Conservation (phyloP, 2,329 filamentous ascomycete species). For the Malbranchea cinnamomea region DNA sequence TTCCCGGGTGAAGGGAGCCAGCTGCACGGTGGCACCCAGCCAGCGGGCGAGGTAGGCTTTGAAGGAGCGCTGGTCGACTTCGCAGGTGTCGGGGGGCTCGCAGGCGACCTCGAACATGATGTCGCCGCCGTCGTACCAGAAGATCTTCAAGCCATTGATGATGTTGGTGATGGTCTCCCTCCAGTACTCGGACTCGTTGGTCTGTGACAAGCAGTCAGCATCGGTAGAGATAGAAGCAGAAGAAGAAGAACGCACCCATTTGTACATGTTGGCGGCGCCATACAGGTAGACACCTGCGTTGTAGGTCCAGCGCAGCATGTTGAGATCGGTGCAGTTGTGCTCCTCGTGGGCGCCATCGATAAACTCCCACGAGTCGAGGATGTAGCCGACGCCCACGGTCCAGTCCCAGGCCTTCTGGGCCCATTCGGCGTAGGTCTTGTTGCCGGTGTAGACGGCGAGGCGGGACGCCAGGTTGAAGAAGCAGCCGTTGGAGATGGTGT, state of each 20-base stretch:
- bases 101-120: constrained; percentile 54
- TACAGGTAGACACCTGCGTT: constrained; percentile 45
- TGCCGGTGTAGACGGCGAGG: constrained; percentile 24
- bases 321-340: constrained; percentile 45
- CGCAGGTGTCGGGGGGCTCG: constrained; percentile 46
- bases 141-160: constrained; percentile 33
- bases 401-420: constrained; percentile 21
- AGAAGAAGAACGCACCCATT: constrained; percentile 31
- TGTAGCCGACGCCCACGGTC: constrained; percentile 28
- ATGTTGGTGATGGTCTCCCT: constrained; percentile 40
- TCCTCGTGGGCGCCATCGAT: constrained; percentile 37
- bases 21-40: constrained; percentile 44
- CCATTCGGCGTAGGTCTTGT: constrained; percentile 25
- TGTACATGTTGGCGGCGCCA: constrained; percentile 55
- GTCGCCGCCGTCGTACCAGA: constrained; percentile 34
- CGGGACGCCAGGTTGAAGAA: constrained; percentile 36
- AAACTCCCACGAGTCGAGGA: constrained; percentile 30
- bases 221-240: background rate
- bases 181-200: constrained; percentile 37
- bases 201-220: constrained; percentile 19
- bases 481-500: constrained; percentile 37
- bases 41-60: constrained; percentile 56
- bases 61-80: constrained; percentile 57
- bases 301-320: constrained; percentile 50
- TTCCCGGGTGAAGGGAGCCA: constrained; percentile 45